These are phyloP conservation scores for Solanum arcanum DNA, from an alignment of 257 asterid genomes.

Conservation along the genomic window DNA sequence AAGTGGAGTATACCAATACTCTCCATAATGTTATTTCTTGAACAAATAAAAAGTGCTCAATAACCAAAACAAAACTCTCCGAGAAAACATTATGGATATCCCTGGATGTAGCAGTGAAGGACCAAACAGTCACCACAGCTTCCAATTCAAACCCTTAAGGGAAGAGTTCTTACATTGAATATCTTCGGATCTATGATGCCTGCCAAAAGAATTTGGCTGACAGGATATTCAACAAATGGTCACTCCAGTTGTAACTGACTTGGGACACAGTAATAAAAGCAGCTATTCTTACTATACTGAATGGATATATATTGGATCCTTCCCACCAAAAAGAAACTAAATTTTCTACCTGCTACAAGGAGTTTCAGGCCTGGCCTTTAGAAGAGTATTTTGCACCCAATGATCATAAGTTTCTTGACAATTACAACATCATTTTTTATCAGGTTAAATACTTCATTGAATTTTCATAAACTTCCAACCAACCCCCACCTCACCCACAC, in stretches of 20 bases:
- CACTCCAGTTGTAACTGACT: background rate
- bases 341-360: background rate
- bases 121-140: background rate
- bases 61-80: background rate
- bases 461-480: background rate
- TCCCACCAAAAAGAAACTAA: background rate
- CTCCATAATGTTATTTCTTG: background rate
- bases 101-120: background rate
- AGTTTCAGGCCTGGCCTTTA: background rate
- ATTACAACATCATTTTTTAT: background rate
- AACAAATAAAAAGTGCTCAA: background rate
- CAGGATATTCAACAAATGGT: background rate
- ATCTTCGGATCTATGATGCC: background rate
- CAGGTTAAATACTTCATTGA: background rate
- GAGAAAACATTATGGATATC: background rate
- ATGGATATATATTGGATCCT: background rate
- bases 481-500: background rate
- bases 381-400: background rate
- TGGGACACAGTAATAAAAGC: background rate
- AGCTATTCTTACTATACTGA: background rate
- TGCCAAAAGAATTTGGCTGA: background rate
- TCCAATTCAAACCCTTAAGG: background rate
- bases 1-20: background rate
- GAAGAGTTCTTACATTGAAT: background rate
- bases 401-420: background rate